Conservation (phyloP, 768 basidiomycete genomes). For the Trametes elegans region DNA sequence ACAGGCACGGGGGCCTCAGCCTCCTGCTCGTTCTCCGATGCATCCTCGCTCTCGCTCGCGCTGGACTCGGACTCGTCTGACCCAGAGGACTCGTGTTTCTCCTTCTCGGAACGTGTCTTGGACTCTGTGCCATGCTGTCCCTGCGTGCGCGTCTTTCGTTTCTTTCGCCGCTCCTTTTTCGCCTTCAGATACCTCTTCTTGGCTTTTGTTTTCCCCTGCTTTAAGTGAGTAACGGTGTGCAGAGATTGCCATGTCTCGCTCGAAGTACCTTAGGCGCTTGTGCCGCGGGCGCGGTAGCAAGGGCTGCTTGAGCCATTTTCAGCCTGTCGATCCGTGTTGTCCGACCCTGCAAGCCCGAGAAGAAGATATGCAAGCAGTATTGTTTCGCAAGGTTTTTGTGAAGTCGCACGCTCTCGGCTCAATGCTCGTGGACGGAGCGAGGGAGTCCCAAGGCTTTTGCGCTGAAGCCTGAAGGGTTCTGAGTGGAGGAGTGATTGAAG, state of each 20-base stretch:
- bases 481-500: too few species aligned
- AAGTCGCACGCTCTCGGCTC: too few species aligned
- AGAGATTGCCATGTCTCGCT: background rate
- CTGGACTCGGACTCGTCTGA: slow-evolving; percentile 7
- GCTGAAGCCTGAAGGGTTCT: too few species aligned
- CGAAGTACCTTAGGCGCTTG: slow-evolving; percentile 20
- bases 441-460: too few species aligned
- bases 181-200: slow-evolving; percentile 71
- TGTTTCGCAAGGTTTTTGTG: too few species aligned
- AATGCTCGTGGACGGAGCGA: too few species aligned
- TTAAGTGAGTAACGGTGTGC: background rate
- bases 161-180: slow-evolving; percentile 67
- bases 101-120: background rate
- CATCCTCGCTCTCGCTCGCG: slow-evolving; percentile 24
- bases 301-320: background rate
- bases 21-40: slow-evolving; percentile 16
- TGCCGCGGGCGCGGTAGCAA: background rate
- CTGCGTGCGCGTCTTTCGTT: slow-evolving; percentile 30
- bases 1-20: background rate
- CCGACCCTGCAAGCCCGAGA: too few species aligned
- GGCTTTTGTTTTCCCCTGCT: slow-evolving; percentile 62
- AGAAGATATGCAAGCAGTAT: too few species aligned
- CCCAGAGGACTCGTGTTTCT: background rate
- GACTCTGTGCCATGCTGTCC: background rate
- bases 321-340: background rate